phyloP scores from a whole-genome alignment of 495 filamentous ascomycete species.

The Hapsidospora chrysogenum region DNA sequence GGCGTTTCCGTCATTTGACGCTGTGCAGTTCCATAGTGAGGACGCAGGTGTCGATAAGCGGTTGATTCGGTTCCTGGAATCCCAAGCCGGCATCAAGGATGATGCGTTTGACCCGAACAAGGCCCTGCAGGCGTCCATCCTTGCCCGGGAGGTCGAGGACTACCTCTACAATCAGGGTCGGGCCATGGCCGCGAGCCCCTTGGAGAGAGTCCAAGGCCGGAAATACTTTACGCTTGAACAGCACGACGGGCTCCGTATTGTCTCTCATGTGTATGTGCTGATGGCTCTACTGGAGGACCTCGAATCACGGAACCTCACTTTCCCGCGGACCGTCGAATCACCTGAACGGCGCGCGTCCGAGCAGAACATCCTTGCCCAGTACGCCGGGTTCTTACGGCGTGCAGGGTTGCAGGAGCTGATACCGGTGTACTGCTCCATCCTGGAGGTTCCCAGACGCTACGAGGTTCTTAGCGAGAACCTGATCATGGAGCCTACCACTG shows the following conservation, averaged over 20 bases:
- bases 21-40: slow-evolving; percentile 35
- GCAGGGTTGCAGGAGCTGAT: slow-evolving; percentile 55
- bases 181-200: slow-evolving; percentile 19
- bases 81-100: slow-evolving; percentile 21
- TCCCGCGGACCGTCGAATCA: background rate
- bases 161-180: slow-evolving; percentile 43
- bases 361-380: slow-evolving; percentile 60
- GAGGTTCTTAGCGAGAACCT: slow-evolving; percentile 39
- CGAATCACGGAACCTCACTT: slow-evolving; percentile 6
- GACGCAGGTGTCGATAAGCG: slow-evolving; percentile 27
- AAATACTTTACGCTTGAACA: slow-evolving; percentile 34
- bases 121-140: slow-evolving; percentile 46
- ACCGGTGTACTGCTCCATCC: slow-evolving; percentile 70
- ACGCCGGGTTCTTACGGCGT: slow-evolving; percentile 60
- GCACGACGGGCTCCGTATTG: slow-evolving; percentile 38
- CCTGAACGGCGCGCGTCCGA: slow-evolving; percentile 8
- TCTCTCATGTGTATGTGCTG: slow-evolving; percentile 41
- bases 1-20: slow-evolving; percentile 34
- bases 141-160: slow-evolving; percentile 37
- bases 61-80: slow-evolving; percentile 33
- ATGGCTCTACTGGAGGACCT: slow-evolving; percentile 32
- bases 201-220: slow-evolving; percentile 15
- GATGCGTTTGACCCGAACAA: slow-evolving; percentile 42
- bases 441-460: slow-evolving; percentile 33
- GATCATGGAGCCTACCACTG: slow-evolving; percentile 28